Evolutionary conservation across 1,139 yeast species (phyloP).

Genomic region (Kodamaea ohmeri): DNA sequence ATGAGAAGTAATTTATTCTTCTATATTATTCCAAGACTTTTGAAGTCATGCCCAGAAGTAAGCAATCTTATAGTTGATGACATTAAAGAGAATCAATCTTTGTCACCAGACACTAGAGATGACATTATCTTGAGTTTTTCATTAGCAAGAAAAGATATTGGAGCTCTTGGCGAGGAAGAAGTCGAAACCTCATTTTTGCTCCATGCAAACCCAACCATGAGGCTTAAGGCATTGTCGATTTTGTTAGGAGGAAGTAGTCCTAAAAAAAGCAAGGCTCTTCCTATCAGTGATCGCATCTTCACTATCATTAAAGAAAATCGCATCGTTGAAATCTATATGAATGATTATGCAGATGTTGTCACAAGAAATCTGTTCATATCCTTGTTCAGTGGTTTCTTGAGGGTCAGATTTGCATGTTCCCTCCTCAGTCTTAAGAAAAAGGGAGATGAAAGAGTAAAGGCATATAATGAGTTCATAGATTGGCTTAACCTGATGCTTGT

Average conservation of each 20-base stretch:
- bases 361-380: conserved; percentile 64
- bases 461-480: conserved; percentile 32
- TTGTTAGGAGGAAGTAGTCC: conserved; percentile 49
- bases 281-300: conserved; percentile 46
- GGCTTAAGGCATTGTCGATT: conserved; percentile 60
- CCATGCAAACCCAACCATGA: conserved; percentile 42
- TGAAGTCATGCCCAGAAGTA: conserved; percentile 44
- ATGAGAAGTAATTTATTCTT: conserved; percentile 50
- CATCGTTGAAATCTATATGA: conserved; percentile 47
- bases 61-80: conserved; percentile 29
- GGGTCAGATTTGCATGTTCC: conserved; percentile 62
- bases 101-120: conserved; percentile 6
- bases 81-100: conserved; percentile 9
- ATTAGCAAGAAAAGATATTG: conserved; percentile 42
- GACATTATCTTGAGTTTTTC: conserved; percentile 37
- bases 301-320: conserved; percentile 36
- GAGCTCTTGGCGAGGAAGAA: conserved; percentile 61
- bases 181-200: conserved; percentile 45
- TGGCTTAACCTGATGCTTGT: conserved; percentile 43
- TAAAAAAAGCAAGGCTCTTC: conserved; percentile 50
- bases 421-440: conserved; percentile 23
- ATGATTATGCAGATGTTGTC: conserved; percentile 61
- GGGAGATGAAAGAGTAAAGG: not conserved
- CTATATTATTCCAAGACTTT: conserved; percentile 62
- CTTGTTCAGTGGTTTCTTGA: conserved; percentile 54